Base-by-base conservation (phyloP, 2,329 filamentous ascomycete species). In the Endothia cerciana region DNA sequence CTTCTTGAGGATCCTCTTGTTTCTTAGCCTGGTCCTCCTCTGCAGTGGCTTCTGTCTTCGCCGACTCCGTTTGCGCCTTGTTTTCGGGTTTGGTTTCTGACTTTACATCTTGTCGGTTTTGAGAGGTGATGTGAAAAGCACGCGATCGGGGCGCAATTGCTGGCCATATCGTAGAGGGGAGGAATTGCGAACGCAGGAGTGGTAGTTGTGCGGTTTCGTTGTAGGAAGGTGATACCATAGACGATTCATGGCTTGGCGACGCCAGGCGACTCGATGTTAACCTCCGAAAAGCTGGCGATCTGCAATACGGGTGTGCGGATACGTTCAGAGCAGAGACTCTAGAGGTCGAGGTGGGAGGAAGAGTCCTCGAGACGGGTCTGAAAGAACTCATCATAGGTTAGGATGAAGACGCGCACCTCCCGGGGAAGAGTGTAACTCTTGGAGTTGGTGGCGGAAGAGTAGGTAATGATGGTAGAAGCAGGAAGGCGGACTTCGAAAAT, bases 241-340 rank as follows among this genome's bases (percentile, higher is more conserved):
- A 69, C 70, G 72, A 73, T 72, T 57, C 67, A 53, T 40, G 57
- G 63, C 75, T 78, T 65, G 74, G 74, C 59, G 45, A 71, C 45
- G 69, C 61, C 38, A 70, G 65, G 51, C 62, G 60, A 53, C 67
- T 72, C 15, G 75, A 77, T 64, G 78, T 60, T 81, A 85, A 79
- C 77, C 82, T 79, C 72, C 79, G 76, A 70, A 81, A 82, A 28
- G 82, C 80, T 64, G 82, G 81, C 62, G 80, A 79, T 77, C 79
- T 81, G 74, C 79, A 76, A 69, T 77, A 73, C 63, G 78, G 76
- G 68, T 74, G 70, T 58, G 75, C 72, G 61, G 73, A 72, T 43
- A 57, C 61, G 47, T 56, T 66, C 67, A 79, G 77, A 65, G 77
- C 73, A 69, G 80, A 77, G 62, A 77, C 77, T 74, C 81, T 76